phyloP scores from a whole-genome alignment of 1,284 basidiomycete species.

The Moniliophthora roreri region DNA sequence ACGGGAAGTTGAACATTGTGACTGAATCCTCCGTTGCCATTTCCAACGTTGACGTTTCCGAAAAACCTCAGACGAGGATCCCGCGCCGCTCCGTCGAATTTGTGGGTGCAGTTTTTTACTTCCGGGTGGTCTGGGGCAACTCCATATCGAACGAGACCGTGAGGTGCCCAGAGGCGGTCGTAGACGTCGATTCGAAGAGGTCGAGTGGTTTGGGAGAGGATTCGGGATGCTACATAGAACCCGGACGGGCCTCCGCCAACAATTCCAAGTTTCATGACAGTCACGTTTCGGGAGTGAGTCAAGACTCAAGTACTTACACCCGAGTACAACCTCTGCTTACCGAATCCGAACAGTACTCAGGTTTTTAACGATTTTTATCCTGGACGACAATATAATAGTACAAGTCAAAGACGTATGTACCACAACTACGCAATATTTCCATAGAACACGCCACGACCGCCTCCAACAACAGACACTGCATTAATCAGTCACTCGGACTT shows the following conservation, averaged over 20 bases:
- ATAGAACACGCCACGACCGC: too few species aligned
- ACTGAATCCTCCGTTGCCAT: constrained; percentile 31
- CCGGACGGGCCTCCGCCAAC: constrained; percentile 92
- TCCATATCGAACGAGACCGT: constrained; percentile 94
- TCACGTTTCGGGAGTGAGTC: too few species aligned
- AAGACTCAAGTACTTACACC: too few species aligned
- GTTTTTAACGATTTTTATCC: too few species aligned
- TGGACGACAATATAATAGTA: too few species aligned
- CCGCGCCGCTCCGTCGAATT: constrained; percentile 78
- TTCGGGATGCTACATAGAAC: constrained; percentile 89
- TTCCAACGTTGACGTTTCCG: constrained; percentile 85
- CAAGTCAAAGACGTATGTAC: too few species aligned
- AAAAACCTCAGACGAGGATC: constrained; percentile 87
- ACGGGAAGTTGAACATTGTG: constrained; percentile 59
- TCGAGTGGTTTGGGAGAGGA: constrained; percentile 55
- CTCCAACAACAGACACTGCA: too few species aligned
- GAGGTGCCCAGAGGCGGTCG: constrained; percentile 92
- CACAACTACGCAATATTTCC: too few species aligned
- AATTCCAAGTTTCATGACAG: constrained; percentile 68
- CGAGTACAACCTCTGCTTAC: too few species aligned
- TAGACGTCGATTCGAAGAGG: constrained; percentile 81
- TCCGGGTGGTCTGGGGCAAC: constrained; percentile 99
- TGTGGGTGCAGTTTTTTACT: constrained; percentile 98
- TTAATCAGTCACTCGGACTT: too few species aligned
- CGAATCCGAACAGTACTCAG: too few species aligned